A percentile compares a stretch with the other conserved stretches of the same genome.
These are phyloP conservation scores for Marchantia paleacea DNA, from an alignment of 225 moss, liverwort and hornwort species.

Conservation along the genomic window DNA sequence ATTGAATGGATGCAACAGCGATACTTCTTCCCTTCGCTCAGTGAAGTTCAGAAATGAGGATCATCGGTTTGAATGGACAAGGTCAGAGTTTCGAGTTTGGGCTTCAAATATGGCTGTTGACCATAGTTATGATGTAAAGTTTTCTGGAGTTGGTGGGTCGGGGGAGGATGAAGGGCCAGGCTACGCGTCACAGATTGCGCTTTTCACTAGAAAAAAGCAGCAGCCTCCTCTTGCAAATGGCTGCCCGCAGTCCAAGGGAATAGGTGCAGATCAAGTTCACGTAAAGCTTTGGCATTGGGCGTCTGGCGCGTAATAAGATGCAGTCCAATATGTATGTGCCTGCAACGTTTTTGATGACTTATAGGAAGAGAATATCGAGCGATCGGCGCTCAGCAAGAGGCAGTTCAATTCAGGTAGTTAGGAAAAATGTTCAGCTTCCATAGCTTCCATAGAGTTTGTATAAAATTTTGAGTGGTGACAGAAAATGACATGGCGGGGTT, in stretches of 20 bases:
- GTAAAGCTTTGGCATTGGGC: slow-evolving; percentile 43
- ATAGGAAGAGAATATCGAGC: neutral
- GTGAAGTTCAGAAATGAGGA: slow-evolving; percentile 90
- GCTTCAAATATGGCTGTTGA: slow-evolving; percentile 54
- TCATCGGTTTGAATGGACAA: slow-evolving; percentile 97
- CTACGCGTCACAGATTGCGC: slow-evolving; percentile 92
- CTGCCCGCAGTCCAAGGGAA: neutral
- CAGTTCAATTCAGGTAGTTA: neutral
- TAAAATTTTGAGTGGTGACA: slow-evolving; percentile 28
- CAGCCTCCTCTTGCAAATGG: neutral
- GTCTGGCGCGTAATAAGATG: slow-evolving; percentile 18
- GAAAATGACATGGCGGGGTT: neutral
- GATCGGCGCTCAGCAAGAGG: neutral
- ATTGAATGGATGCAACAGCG: slow-evolving; percentile 28
- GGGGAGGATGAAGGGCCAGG: slow-evolving; percentile 88
- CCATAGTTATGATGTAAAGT: slow-evolving; percentile 59
- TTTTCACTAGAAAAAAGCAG: slow-evolving; percentile 42
- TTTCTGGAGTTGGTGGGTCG: slow-evolving; percentile 86
- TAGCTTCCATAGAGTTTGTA: slow-evolving; percentile 16
- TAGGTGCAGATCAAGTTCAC: slow-evolving; percentile 1
- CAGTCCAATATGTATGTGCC: neutral
- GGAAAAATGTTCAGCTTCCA: neutral
- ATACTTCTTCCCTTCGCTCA: slow-evolving; percentile 26
- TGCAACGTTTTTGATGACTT: neutral
- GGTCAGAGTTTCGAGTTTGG: slow-evolving; percentile 86